These are phyloP conservation scores for Houttuynia cordata DNA, from an alignment of 164 flowering plant species.

Conservation along the genomic window DNA sequence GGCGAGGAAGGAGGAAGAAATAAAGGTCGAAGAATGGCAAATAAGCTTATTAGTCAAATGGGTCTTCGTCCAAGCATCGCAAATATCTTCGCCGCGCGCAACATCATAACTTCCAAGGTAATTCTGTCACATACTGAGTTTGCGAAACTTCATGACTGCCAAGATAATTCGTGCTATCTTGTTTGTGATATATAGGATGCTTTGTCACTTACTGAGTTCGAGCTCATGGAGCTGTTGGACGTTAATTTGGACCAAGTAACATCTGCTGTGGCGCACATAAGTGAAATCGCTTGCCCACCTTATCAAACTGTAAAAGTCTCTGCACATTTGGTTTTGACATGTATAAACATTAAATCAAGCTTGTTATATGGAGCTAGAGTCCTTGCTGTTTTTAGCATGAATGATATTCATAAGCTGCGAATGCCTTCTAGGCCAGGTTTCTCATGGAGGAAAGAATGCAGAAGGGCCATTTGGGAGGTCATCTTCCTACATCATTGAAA, in stretches of 20 bases:
- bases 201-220: slow-evolving; percentile 61
- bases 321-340: not conserved
- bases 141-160: slow-evolving; percentile 67
- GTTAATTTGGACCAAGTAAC: slow-evolving; percentile 47
- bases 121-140: slow-evolving; percentile 52
- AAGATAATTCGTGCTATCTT: slow-evolving; percentile 32
- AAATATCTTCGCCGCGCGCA: slow-evolving; percentile 66
- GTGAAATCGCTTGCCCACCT: slow-evolving; percentile 55
- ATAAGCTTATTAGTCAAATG: slow-evolving; percentile 55
- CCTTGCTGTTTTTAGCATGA: too few relatives aligned
- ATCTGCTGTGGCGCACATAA: slow-evolving; percentile 50
- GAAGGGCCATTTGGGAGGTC: slow-evolving; percentile 37
- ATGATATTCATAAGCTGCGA: slow-evolving; percentile 1
- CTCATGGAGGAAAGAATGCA: slow-evolving; percentile 45
- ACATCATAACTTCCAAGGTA: slow-evolving; percentile 68
- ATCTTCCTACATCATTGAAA: slow-evolving; percentile 53
- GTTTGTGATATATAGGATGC: slow-evolving; percentile 40
- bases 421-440: slow-evolving; percentile 35
- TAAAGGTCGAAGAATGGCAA: slow-evolving; percentile 50
- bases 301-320: slow-evolving; percentile 45
- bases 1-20: not conserved
- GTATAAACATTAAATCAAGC: too few relatives aligned
- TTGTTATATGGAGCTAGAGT: too few relatives aligned
- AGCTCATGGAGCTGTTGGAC: slow-evolving; percentile 77
- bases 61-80: slow-evolving; percentile 54